Base-by-base conservation (phyloP, 2,329 filamentous ascomycete species). In the Cordyceps cicadae region DNA sequence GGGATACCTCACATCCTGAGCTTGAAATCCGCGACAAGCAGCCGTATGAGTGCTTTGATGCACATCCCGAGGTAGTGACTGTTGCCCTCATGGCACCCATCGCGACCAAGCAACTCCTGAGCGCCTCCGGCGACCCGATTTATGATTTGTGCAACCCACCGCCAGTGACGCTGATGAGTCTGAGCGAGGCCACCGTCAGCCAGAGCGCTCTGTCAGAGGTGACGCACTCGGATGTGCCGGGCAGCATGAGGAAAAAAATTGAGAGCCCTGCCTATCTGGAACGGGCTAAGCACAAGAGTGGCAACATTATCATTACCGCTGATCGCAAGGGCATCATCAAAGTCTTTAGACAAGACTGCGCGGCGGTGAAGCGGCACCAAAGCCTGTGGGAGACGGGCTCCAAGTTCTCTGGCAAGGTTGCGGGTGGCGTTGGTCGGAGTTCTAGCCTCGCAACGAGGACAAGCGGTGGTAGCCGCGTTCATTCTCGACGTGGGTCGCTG, bases 121-220 rank as follows among this genome's bases (percentile, higher is more conserved):
- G 88, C 55, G 82, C 84, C 15, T 95, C 92, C 0, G 89, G 90
- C 60, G 92, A 99, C 70, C 92, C 94, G 1, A 84, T 99, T n/a
- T 99, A 92, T 71, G 92, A 97, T 67, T 80, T 97, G 1, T 97
- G 94, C 78, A 97, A 97, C 67, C 94, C 94, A 5, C 94, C 93
- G 0, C 92, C 93, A 0, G 86, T 97, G 17, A 92, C 86, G 7
- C 79, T 97, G 19, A 79, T 92, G 63, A 92, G 88, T 65, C 82
- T 87, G 29, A 85, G 87, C 21, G 90, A 94, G 67, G 75, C 73
- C 34, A 74, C 74, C 1, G 69, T 70, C 8, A 82, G 75, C 60
- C 75, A 78, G 61, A 72, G 72, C 2, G 72, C 71, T 2, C 67
- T 76, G 14, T 72, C 72, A 5, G 74, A 76, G 14, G 67, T 64